These are phyloP conservation scores for Eucalyptus leucophloia DNA, from an alignment of 345 rosid genomes.

Conservation along the genomic window DNA sequence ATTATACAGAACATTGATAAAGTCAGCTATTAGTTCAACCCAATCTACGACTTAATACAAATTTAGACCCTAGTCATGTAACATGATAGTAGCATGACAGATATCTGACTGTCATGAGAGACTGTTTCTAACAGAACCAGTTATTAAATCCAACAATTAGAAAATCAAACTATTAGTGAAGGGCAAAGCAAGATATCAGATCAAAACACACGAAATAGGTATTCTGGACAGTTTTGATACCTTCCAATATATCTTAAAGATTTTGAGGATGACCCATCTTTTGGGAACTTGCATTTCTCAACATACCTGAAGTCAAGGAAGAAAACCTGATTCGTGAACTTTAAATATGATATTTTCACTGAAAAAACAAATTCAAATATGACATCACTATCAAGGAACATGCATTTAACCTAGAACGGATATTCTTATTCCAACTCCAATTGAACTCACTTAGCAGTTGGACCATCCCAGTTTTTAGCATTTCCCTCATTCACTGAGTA, in stretches of 20 bases:
- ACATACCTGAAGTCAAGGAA: constrained; percentile 42
- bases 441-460: constrained; percentile 65
- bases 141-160: background rate
- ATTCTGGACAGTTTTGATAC: constrained; percentile 12
- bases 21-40: background rate
- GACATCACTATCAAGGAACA: background rate
- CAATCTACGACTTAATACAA: background rate
- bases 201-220: background rate
- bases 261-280: constrained; percentile 76
- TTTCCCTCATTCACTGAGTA: constrained; percentile 99
- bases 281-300: constrained; percentile 92
- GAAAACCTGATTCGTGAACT: background rate
- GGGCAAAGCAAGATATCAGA: background rate
- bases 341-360: background rate
- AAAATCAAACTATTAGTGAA: background rate
- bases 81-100: background rate
- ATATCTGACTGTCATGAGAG: background rate
- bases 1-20: background rate
- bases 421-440: background rate
- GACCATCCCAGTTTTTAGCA: constrained; percentile 94
- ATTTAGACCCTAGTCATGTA: background rate
- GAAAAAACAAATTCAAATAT: background rate
- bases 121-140: background rate
- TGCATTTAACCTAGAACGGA: background rate
- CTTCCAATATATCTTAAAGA: constrained; percentile 95